Base-by-base conservation (phyloP, 1,284 basidiomycete genomes). In the Boletus albobrunnescens region DNA sequence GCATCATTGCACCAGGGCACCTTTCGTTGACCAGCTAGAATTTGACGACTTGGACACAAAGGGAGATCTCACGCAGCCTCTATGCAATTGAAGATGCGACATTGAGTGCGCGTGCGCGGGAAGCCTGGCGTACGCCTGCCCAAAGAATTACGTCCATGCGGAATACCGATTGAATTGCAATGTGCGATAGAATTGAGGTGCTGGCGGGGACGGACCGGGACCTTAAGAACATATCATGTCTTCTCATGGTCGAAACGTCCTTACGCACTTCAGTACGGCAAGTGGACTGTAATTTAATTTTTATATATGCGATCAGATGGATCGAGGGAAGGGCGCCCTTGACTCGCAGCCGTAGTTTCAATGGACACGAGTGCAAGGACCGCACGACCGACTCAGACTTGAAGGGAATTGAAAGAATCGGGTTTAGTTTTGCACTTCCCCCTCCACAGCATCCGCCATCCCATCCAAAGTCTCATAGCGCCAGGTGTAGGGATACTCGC, bases 381-480 rank as follows among this genome's bases (percentile, higher is more conserved):
- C n/a, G n/a, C n/a, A n/a, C n/a, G n/a, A n/a, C n/a, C n/a, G n/a
- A n/a, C n/a, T n/a, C n/a, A n/a, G n/a, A n/a, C n/a, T n/a, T n/a
- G n/a, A n/a, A n/a, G n/a, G 22, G 22, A 22, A 22, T 22, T 22
- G 9, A n/a, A n/a, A n/a, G n/a, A n/a, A n/a, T 14, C 7, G 9
- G 23, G 5, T 24, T 44, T 39, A 26, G n/a, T 35, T 33, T 32
- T 19, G 24, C 11, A 28, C n/a, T 30, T 74, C 74, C 41, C 60
- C 56, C 43, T 74, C 72, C 1, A 82, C 76, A 1, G 74, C 78
- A 32, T 74, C 74, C 9, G 77, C 77, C 72, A 84, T 70, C 33
- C 74, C 71, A 13, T 73, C 76, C 39, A 84, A 53, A 12, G 79
- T 82, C 49, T 72, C 69, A 53, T 81, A 85, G 42, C 69, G 70